Conservation (phyloP, 2,329 filamentous ascomycete species). For the Zopfia rhizophila region DNA sequence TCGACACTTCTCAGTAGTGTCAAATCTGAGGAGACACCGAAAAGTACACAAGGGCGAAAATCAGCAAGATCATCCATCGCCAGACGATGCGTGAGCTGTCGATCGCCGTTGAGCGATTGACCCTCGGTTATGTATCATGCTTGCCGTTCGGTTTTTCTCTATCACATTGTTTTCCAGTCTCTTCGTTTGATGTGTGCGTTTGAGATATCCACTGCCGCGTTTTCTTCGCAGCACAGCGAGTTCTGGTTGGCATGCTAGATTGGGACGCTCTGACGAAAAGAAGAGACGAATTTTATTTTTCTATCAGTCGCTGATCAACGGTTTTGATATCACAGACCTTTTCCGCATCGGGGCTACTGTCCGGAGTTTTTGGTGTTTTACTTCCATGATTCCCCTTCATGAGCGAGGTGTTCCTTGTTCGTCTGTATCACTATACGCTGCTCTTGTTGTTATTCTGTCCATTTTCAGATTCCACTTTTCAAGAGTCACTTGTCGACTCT, state of each 20-base stretch:
- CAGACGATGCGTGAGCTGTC: conserved; percentile 55
- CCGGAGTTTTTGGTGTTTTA: conserved; percentile 33
- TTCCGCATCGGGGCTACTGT: conserved; percentile 10
- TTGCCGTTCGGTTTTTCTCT: conserved; percentile 18
- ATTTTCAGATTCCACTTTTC: conserved; percentile 14
- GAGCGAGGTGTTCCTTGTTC: conserved; percentile 34
- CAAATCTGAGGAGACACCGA: conserved; percentile 90
- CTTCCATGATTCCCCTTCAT: conserved; percentile 36
- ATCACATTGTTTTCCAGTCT: conserved; percentile 30
- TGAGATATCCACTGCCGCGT: conserved; percentile 51
- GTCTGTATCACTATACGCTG: conserved; percentile 44
- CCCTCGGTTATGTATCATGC: conserved; percentile 18
- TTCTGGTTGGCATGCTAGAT: conserved; percentile 37
- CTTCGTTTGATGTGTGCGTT: conserved; percentile 37
- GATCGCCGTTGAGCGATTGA: conserved; percentile 36
- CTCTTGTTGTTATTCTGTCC: conserved; percentile 10
- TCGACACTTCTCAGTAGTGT: conserved; percentile 96
- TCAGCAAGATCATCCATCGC: conserved; percentile 57
- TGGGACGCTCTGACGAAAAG: conserved; percentile 32
- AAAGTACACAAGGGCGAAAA: conserved; percentile 91
- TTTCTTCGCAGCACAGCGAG: conserved; percentile 34
- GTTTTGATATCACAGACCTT: conserved; percentile 31
- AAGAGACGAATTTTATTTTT: conserved; percentile 42
- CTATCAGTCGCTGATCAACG: conserved; percentile 40
- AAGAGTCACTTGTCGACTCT: conserved; percentile 10